Base-by-base conservation (phyloP, 345 rosid genomes). In the Salix koriyanagi region DNA sequence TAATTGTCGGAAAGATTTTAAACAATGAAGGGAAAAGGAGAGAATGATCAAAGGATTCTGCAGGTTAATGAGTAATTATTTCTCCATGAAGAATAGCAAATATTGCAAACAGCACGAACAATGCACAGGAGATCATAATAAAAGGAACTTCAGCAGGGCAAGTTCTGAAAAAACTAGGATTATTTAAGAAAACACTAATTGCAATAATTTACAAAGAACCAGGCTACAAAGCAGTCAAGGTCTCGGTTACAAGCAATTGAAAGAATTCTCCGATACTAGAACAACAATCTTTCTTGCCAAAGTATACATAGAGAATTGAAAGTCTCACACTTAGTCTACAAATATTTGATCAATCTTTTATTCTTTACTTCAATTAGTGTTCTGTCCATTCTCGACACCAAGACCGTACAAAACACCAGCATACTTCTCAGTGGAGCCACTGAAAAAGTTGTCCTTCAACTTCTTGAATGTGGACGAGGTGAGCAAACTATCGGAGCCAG, bases 401-500 rank as follows among this genome's bases (percentile, higher is more conserved):
- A 93, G 88, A 76, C 98, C 98, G 56, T 93, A 93, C 90, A 93
- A 83, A 36, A 90, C 94, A 64, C 98, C 98, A 3, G 92, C 87
- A 75, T 93, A 93, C 81, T 89, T 91, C 85, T 87, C 90, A 0
- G 86, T 77, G 0, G 90, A 88, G 21, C 95, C 95, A 0, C 46
- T 85, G 91, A 94, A 94, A 75, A 89, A 91, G 77, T 77, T 88
- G 44, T 91, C 95, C 76, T 89, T 91, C 84, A 94, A 87, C 90
- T 94, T 94, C 91, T 89, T 88, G 85, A 89, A 94, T 10, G 97
- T 85, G 86, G 90, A 87, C 9, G 90, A 86, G 11, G 98, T 94
- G 77, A 94, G 94, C 94, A 94, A 89, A 69, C 98, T 93, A 83
- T 93, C 98, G 0, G 97, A 93, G 56, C 98, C 98, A 1, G 97